Percentiles rank a stretch among this genome's conserved stretches.
These are phyloP conservation scores for Axilococcus clingmanii DNA, from an alignment of 139 green algal species.

Conservation along the genomic window DNA sequence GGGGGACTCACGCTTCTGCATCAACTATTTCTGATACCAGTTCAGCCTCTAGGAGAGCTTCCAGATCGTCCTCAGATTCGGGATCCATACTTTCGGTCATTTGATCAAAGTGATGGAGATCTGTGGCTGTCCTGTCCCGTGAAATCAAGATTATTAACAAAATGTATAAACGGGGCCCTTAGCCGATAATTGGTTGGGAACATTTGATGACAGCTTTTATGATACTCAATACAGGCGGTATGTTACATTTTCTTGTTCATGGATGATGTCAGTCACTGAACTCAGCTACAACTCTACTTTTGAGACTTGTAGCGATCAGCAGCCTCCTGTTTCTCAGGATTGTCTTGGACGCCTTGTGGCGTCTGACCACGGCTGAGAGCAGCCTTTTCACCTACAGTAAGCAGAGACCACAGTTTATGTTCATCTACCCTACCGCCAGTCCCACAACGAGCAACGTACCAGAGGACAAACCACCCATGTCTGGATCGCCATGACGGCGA, in stretches of 20 bases:
- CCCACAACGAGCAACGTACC: too few relatives aligned
- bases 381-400: slow-evolving; percentile 6
- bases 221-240: too few relatives aligned
- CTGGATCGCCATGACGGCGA: slow-evolving; percentile 11
- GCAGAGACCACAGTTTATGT: background rate
- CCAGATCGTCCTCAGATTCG: slow-evolving; percentile 5
- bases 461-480: slow-evolving; percentile 7
- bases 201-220: too few relatives aligned
- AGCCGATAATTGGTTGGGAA: too few relatives aligned
- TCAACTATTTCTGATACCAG: background rate
- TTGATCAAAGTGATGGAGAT: too few relatives aligned
- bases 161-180: too few relatives aligned
- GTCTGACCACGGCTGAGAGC: slow-evolving; percentile 5
- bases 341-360: slow-evolving; percentile 4
- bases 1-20: background rate
- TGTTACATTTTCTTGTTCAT: too few relatives aligned
- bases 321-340: slow-evolving; percentile 11
- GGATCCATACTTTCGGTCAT: too few relatives aligned
- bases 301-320: slow-evolving; percentile 4
- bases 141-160: too few relatives aligned
- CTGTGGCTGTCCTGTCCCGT: too few relatives aligned
- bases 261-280: too few relatives aligned
- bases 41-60: slow-evolving; percentile 6
- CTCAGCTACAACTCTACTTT: background rate
- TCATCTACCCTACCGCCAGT: background rate